Conservation (phyloP, 495 filamentous ascomycete species). For the Penicillium steckii region DNA sequence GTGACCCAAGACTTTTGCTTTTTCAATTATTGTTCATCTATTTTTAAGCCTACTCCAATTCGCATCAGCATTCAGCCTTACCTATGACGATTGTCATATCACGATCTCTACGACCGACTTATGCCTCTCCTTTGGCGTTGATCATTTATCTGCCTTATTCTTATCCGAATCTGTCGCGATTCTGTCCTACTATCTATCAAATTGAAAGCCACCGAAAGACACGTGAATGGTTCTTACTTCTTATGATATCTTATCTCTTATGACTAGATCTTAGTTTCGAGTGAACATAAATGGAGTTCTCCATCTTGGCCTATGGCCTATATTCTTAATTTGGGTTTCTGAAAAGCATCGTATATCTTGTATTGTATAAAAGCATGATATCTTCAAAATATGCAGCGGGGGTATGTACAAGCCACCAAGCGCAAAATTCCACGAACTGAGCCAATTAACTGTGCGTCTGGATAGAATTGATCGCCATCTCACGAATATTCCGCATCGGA, state of each 20-base stretch:
- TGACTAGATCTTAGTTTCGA: conserved; percentile 9
- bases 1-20: not conserved
- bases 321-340: too few relatives aligned
- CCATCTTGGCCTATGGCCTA: not conserved
- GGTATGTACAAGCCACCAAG: too few relatives aligned
- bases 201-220: not conserved
- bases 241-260: conserved; percentile 5
- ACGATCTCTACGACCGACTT: conserved; percentile 29
- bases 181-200: not conserved
- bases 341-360: too few relatives aligned
- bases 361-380: too few relatives aligned
- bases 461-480: too few relatives aligned
- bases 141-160: conserved; percentile 5
- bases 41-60: conserved; percentile 13
- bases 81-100: conserved; percentile 16
- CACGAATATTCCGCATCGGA: too few relatives aligned
- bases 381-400: conserved; percentile 14
- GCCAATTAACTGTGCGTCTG: too few relatives aligned
- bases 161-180: not conserved
- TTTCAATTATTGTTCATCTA: conserved; percentile 1
- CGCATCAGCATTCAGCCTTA: conserved; percentile 11
- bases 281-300: not conserved
- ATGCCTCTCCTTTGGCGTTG: conserved; percentile 21
- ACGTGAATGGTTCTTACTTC: too few relatives aligned
- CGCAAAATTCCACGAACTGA: too few relatives aligned